Evolutionary conservation across 2,329 filamentous ascomycete species (phyloP).

Genomic region (Laburnicola sp.): DNA sequence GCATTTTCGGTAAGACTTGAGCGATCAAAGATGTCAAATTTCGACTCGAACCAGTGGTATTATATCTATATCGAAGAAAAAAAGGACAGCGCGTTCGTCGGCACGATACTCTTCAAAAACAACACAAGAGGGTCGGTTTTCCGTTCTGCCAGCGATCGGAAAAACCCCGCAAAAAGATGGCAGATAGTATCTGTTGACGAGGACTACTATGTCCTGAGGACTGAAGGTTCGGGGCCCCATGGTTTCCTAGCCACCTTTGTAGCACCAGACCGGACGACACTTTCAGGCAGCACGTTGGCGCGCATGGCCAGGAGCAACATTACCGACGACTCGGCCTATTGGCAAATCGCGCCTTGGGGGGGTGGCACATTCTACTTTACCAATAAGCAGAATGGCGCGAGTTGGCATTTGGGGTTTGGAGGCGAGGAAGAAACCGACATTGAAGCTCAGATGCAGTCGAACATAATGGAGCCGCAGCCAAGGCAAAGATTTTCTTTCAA

Average conservation of each 20-base stretch:
- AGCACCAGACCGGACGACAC: conserved; percentile 11
- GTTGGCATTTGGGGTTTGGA: conserved; percentile 19
- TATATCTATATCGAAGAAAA: conserved; percentile 15
- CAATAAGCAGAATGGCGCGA: conserved; percentile 23
- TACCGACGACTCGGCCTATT: conserved; percentile 24
- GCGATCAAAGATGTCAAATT: conserved; percentile 9
- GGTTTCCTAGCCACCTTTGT: conserved; percentile 18
- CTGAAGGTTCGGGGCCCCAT: conserved; percentile 17
- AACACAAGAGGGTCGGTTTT: conserved; percentile 18
- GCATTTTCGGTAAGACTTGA: too few species aligned
- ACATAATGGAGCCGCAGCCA: conserved; percentile 20
- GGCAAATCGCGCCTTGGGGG: conserved; percentile 24
- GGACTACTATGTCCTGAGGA: conserved; percentile 24
- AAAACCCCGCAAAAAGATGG: conserved; percentile 17
- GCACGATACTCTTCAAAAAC: conserved; percentile 4
- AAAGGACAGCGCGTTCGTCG: conserved; percentile 6
- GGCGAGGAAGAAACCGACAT: conserved; percentile 2
- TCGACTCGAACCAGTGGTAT: conserved; percentile 21
- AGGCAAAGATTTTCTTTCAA: conserved; percentile 19
- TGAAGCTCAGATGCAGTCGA: conserved; percentile 15
- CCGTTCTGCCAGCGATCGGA: conserved; percentile 8
- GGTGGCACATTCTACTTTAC: conserved; percentile 26
- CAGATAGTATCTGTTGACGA: conserved; percentile 22
- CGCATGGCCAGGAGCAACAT: conserved; percentile 23
- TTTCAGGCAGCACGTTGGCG: conserved; percentile 14